Evolutionary conservation across 495 filamentous ascomycete genomes (phyloP), one percentile per base, ranked within the genome.

Genomic region (Venustampulla echinocandica): DNA sequence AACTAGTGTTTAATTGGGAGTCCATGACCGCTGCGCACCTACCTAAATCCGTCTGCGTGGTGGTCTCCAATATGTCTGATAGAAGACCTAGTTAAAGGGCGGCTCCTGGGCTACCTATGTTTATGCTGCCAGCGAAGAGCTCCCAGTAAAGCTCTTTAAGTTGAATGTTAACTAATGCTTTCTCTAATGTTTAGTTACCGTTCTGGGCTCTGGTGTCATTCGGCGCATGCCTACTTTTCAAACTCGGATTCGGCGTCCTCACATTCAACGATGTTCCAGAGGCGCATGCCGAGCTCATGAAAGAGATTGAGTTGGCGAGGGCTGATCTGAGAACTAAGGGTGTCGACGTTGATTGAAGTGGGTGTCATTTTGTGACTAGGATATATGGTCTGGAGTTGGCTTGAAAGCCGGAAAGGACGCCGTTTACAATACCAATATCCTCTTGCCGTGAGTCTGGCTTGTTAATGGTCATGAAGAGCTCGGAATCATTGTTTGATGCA

Each of bases 241-340:
- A 87, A 52, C 77, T 98, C 21, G 92, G 92, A 42, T 79, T 80
- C 70, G 90, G 90, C 30, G 85, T 98, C 53, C 71, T 94, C 56
- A 95, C 89, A 28, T 98, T 98, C 75, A 88, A 93, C 68, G 87
- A 97, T 68, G 88, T 92, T 10, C 90, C 93, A 42, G 79, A 85
- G 52, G 92, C 92, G 47, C 84, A 96, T 64, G 74, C 80, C 55
- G 90, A 95, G 67, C 68, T 98, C 53, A 85, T 95, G 72, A 79
- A 72, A 61, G 78, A 88, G 71, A 87, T 88, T 60, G 71, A 85
- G 55, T 37, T 76, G 57, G 84, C 84, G 36, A 76, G 79, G 68
- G 64, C 60, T 44, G 84, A 88, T 43, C 64, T 88, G 61, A 67
- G 73, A 50, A 64, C 68, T 10, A 78, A 81, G 66, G 84, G 84